Conservation (phyloP, 139 green algal species). For the Astrephomene gubernaculifera region DNA sequence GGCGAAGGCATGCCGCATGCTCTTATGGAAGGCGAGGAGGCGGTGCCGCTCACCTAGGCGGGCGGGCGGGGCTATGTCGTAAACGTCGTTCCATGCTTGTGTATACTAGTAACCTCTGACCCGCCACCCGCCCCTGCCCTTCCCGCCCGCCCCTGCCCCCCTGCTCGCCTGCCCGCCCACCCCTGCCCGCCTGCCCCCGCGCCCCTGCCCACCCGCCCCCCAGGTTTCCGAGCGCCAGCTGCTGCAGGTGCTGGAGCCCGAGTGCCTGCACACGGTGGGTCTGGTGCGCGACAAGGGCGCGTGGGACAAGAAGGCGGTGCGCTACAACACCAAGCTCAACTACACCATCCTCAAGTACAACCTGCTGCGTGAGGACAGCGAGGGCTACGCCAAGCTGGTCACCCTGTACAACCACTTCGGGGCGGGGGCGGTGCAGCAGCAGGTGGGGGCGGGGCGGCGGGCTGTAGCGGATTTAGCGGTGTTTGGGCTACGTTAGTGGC, state of each 20-base stretch:
- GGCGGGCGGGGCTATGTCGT: too few relatives aligned
- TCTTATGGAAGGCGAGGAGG: too few relatives aligned
- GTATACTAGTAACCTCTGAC: too few relatives aligned
- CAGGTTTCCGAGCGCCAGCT: slow-evolving; percentile 29
- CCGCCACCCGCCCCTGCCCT: too few relatives aligned
- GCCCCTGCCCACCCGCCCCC: background rate
- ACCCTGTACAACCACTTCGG: slow-evolving; percentile 56
- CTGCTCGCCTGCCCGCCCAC: too few relatives aligned
- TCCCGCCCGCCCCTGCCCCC: too few relatives aligned
- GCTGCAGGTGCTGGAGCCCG: slow-evolving; percentile 49
- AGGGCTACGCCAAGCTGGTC: slow-evolving; percentile 93
- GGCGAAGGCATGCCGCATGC: too few relatives aligned
- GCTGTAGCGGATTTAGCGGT: background rate
- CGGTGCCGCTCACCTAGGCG: too few relatives aligned
- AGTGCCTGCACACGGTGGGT: slow-evolving; percentile 48
- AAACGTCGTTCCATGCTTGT: too few relatives aligned
- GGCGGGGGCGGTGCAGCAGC: slow-evolving; percentile 19
- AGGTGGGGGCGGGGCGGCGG: background rate
- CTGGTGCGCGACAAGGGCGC: slow-evolving; percentile 39
- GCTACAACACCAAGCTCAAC: slow-evolving; percentile 53
- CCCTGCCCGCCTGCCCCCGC: background rate
- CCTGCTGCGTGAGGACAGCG: slow-evolving; percentile 89
- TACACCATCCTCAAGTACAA: slow-evolving; percentile 82
- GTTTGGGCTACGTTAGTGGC: too few relatives aligned
- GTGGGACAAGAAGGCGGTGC: slow-evolving; percentile 52